Conservation (phyloP, 345 rosid genomes). For the Lenwebbia sp. region DNA sequence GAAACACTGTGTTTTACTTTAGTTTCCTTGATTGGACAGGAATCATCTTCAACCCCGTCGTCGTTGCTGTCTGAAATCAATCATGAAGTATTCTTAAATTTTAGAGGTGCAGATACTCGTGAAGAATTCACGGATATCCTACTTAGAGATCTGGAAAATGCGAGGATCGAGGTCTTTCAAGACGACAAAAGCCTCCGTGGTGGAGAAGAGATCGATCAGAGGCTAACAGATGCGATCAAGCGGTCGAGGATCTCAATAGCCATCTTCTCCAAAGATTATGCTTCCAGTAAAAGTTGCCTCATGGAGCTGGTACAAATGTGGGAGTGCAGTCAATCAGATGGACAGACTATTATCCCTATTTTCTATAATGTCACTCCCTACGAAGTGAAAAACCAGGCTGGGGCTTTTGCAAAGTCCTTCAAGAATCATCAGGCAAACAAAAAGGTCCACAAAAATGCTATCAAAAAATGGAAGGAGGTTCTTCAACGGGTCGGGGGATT, state of each 20-base stretch:
- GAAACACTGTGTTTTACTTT: neutral
- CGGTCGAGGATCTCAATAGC: neutral
- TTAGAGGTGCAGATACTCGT: neutral
- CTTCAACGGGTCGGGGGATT: neutral
- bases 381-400: neutral
- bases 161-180: neutral
- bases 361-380: neutral
- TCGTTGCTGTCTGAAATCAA: neutral
- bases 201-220: neutral
- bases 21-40: neutral
- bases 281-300: neutral
- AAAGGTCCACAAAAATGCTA: neutral
- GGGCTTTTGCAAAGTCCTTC: neutral
- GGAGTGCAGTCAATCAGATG: neutral
- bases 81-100: neutral
- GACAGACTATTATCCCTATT: neutral
- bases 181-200: neutral
- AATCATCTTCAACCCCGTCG: neutral
- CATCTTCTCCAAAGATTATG: neutral
- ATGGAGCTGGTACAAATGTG: neutral
- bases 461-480: neutral
- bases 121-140: neutral
- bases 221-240: neutral
- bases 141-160: neutral
- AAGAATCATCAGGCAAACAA: accelerated